Conservation (phyloP, 2,329 filamentous ascomycete genomes). For the Gaeumannomyces tritici region DNA sequence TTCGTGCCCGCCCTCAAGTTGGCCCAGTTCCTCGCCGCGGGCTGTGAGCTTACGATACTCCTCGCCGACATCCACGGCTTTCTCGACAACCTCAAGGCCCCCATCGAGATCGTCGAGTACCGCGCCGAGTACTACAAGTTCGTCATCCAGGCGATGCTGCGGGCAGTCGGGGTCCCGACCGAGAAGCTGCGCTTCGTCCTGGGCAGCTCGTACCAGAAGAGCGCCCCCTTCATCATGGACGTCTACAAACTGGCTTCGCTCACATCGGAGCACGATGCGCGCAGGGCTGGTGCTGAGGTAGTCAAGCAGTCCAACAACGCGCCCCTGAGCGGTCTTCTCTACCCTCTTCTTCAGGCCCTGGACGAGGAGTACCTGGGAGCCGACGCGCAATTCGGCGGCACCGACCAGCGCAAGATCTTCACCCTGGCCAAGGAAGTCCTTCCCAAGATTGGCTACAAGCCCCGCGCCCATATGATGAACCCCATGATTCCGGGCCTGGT, state of each 20-base stretch:
- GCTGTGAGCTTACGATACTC: slow-evolving; percentile 72
- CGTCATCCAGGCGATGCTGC: slow-evolving; percentile 64
- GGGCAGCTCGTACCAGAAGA: slow-evolving; percentile 74
- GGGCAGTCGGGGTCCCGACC: slow-evolving; percentile 69
- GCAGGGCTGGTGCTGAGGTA: slow-evolving; percentile 85
- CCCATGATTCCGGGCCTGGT: slow-evolving; percentile 79
- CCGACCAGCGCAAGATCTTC: slow-evolving; percentile 87
- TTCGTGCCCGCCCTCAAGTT: slow-evolving; percentile 85
- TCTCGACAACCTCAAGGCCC: slow-evolving; percentile 77
- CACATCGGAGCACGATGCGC: slow-evolving; percentile 70
- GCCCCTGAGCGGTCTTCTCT: slow-evolving; percentile 64
- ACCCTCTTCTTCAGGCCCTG: slow-evolving; percentile 80
- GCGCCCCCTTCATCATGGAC: slow-evolving; percentile 74
- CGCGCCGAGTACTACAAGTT: slow-evolving; percentile 77
- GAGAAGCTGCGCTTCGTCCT: slow-evolving; percentile 75
- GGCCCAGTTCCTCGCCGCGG: slow-evolving; percentile 75
- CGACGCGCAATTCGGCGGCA: slow-evolving; percentile 79
- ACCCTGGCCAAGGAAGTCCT: slow-evolving; percentile 75
- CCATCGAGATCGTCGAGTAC: slow-evolving; percentile 75
- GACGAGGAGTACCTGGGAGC: slow-evolving; percentile 85
- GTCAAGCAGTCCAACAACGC: slow-evolving; percentile 85
- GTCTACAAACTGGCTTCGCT: slow-evolving; percentile 65
- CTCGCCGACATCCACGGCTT: slow-evolving; percentile 68
- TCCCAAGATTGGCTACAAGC: slow-evolving; percentile 75
- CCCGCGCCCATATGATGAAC: slow-evolving; percentile 44